Base-by-base conservation (phyloP, 768 basidiomycete species). In the Suillus discolor region DNA sequence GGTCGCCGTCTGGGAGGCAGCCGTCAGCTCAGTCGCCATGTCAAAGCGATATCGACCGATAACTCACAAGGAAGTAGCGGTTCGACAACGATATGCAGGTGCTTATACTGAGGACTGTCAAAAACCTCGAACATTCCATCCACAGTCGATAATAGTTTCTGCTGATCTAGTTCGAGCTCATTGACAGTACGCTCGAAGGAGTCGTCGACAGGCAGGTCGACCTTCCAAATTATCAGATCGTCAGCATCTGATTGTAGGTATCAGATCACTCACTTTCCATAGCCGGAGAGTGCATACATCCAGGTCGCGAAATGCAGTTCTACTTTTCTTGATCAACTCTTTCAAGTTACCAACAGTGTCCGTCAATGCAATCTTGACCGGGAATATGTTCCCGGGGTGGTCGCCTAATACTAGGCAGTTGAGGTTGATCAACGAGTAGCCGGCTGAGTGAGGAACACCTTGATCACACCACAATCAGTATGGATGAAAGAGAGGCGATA, bases 261-360 rank as follows among this genome's bases (percentile, higher is more conserved):
- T 54, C 34, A 25, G 25, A 4, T 51, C 13, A 25, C 49, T 51
- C 23, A 51, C 49, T 0, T 51, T 25, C 49, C 49, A 51, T 51
- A 28, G 49, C 49, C 3, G 12, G 49, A 51, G 49, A 51, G 0
- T 0, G 7, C 8, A 0, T 7, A 15, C 49, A 25, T 15, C 25
- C 3, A 51, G 13, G 3, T 3, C 13, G 15, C 3, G 0, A 6
- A 25, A 28, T 28, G 6, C 2, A 7, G 15, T 25, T 0, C 6
- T 25, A 13, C 16, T 15, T 25, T 3, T 6, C 6, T 51, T 51
- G 23, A 51, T 51, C 1, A 12, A 6, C 2, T 16, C 12, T 25
- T 3, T 15, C 13, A 51, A 15, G 23, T 51, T 1, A 12, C 1
- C 4, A 5, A 47, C n/a, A 13, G n/a, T 11, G 3, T 11, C 3